phyloP scores from a whole-genome alignment of 192 early-diverging fungal species.

The Umbelopsis sp. region DNA sequence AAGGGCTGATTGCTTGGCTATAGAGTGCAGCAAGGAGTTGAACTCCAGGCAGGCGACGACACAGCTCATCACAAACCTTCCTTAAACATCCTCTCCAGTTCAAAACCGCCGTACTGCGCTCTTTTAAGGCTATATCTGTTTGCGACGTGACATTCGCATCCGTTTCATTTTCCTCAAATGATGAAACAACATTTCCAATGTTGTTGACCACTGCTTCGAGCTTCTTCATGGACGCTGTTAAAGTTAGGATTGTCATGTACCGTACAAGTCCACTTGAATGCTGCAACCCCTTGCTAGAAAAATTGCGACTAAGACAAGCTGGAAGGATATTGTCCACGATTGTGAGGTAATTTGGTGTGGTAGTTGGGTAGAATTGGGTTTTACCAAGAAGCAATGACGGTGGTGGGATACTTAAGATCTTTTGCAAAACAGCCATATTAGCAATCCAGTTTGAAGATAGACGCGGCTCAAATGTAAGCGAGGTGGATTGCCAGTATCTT shows the following conservation, averaged over 20 bases:
- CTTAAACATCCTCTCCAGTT: slow-evolving; percentile 35
- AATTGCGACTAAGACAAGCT: slow-evolving; percentile 48
- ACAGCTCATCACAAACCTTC: slow-evolving; percentile 57
- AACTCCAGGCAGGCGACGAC: slow-evolving; percentile 70
- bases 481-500: slow-evolving; percentile 66
- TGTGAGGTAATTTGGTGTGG: slow-evolving; percentile 58
- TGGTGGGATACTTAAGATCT: slow-evolving; percentile 66
- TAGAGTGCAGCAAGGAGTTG: slow-evolving; percentile 62
- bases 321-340: slow-evolving; percentile 78
- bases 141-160: not conserved
- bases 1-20: slow-evolving; percentile 31
- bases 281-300: slow-evolving; percentile 63
- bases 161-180: slow-evolving; percentile 29
- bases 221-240: slow-evolving; percentile 66
- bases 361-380: slow-evolving; percentile 41
- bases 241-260: slow-evolving; percentile 61
- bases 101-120: not conserved
- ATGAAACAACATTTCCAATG: slow-evolving; percentile 39
- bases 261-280: slow-evolving; percentile 65
- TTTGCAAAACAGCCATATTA: slow-evolving; percentile 75
- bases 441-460: slow-evolving; percentile 72
- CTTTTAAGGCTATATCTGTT: not conserved
- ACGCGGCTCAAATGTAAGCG: slow-evolving; percentile 73
- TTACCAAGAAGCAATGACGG: slow-evolving; percentile 57
- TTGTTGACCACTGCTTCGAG: slow-evolving; percentile 33